phyloP scores from a whole-genome alignment of 1,284 basidiomycete genomes.

The Neolentinus lepideus region DNA sequence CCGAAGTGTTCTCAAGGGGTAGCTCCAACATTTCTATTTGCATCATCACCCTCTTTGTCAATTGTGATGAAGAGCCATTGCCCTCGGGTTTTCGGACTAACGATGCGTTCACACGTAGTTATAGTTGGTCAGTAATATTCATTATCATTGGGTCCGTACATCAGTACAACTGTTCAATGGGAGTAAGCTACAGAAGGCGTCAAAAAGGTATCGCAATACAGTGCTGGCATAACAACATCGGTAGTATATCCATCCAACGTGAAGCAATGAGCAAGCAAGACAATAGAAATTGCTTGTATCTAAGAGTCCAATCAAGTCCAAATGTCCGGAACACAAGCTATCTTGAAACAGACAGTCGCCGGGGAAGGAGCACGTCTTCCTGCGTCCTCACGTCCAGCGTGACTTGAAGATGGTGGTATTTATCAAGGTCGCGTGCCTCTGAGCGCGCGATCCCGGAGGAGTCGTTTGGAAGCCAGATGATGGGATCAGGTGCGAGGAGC shows the following conservation, averaged over 20 bases:
- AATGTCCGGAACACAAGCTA: neutral
- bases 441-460: conserved; percentile 60
- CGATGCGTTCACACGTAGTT: no score
- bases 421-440: conserved; percentile 64
- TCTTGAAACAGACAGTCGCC: neutral
- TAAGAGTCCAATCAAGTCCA: neutral
- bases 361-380: conserved; percentile 34
- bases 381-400: conserved; percentile 59
- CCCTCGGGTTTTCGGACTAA: neutral
- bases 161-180: neutral
- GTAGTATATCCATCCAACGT: neutral
- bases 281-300: neutral
- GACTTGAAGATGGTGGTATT: conserved; percentile 59
- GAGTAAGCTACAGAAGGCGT: neutral
- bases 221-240: neutral
- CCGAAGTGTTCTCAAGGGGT: neutral
- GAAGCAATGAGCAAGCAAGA: neutral
- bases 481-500: conserved; percentile 64
- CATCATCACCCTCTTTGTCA: neutral
- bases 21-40: neutral
- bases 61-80: neutral
- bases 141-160: neutral
- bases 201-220: neutral
- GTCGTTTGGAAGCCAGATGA: conserved; percentile 79
- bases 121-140: neutral